phyloP scores from a whole-genome alignment of 1,284 basidiomycete species.

The Ganoderma lucidum region DNA sequence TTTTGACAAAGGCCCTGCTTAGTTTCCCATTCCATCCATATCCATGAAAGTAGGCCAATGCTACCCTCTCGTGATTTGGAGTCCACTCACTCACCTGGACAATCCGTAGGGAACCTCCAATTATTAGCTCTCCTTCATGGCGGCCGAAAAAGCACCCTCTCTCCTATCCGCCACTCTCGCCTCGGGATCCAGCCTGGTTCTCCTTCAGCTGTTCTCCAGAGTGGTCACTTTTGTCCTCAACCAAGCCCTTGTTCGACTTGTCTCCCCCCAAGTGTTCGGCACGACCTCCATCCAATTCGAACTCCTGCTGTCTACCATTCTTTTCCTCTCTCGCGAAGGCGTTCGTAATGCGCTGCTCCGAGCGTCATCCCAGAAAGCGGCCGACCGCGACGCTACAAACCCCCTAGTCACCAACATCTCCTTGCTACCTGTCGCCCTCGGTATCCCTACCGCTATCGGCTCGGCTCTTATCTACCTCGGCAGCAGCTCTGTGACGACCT shows the following conservation, averaged over 20 bases:
- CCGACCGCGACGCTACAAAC: slow-evolving; percentile 3
- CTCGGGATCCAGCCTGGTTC: slow-evolving; percentile 84
- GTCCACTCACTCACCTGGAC: not conserved
- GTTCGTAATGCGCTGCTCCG: slow-evolving; percentile 84
- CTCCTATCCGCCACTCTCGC: slow-evolving; percentile 47
- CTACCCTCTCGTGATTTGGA: no score
- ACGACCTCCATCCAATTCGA: slow-evolving; percentile 90
- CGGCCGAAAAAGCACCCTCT: slow-evolving; percentile 11
- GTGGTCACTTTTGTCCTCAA: slow-evolving; percentile 90
- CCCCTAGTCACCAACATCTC: slow-evolving; percentile 42
- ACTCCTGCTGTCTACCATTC: slow-evolving; percentile 85
- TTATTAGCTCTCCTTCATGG: slow-evolving; percentile 6
- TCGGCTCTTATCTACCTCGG: slow-evolving; percentile 41
- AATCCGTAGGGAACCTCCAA: not conserved
- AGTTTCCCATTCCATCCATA: no score
- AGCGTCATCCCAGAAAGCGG: slow-evolving; percentile 26
- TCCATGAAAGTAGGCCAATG: no score
- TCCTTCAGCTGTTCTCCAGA: slow-evolving; percentile 86
- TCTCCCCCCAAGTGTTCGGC: slow-evolving; percentile 88
- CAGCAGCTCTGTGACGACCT: slow-evolving; percentile 37
- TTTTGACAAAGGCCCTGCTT: no score
- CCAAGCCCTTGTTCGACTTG: slow-evolving; percentile 85
- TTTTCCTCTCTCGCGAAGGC: slow-evolving; percentile 93
- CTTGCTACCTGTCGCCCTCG: slow-evolving; percentile 42
- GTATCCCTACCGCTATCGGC: slow-evolving; percentile 41